Evolutionary conservation across 768 basidiomycete genomes (phyloP), one percentile per base, ranked within the genome.

Genomic region (Tylopilus sp.): DNA sequence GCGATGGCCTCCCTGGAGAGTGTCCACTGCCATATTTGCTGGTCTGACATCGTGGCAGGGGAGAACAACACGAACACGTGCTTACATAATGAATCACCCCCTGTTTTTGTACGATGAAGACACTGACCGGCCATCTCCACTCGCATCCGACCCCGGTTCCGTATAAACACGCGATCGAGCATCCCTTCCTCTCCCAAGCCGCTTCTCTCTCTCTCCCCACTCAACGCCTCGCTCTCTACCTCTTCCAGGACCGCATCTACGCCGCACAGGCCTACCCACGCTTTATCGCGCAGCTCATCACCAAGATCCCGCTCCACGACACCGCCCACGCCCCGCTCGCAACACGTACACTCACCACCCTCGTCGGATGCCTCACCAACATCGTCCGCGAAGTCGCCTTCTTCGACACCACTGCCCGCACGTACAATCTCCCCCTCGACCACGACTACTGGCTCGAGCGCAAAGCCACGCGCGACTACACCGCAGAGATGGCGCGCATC

Each of bases 231-330:
- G 73, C 76, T 1, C 69, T 82, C 43, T 89, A 82, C 79, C 78
- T 89, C 51, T 75, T 79, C 13, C 88, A 90, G 57, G 88, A 90
- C 64, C 78, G 81, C 44, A 78, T 85, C 49, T 90, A 89, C 64
- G 87, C 86, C 26, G 79, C 80, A 1, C 81, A 83, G 48, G 88
- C 83, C 1, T 89, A 88, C 63, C 85, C 87, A 13, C 79, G 78
- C 47, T 86, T 86, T 71, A 80, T 88, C 56, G 85, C 83, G 23
- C 67, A 76, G 2, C 76, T 88, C 42, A 82, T 91, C 55, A 60
- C 80, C 7, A 74, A 75, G 31, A 80, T 88, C 52, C 83, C 83
- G 1, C 55, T 70, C 44, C 58, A 70, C 15, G 31, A 57, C 28
- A n/a, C 48, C 22, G 39, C 9, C 17, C 15, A 40, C 15, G 4